phyloP scores from a whole-genome alignment of 352 stramenopile genomes.

The Pythium grandisporangium region DNA sequence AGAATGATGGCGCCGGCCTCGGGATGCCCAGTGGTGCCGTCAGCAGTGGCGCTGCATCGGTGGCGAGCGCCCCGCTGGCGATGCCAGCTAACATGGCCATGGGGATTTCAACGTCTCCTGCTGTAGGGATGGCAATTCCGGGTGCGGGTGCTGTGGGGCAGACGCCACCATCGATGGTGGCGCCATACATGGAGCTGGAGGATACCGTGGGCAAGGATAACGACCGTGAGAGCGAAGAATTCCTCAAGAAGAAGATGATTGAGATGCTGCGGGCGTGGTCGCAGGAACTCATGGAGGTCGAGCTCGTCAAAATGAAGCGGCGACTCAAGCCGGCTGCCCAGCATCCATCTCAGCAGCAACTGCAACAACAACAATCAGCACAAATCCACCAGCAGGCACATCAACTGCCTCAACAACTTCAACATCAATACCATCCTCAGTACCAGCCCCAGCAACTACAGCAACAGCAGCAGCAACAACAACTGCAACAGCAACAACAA shows the following conservation, averaged over 20 bases:
- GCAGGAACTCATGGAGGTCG: conserved; percentile 58
- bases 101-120: too few relatives aligned
- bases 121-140: too few relatives aligned
- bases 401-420: not conserved
- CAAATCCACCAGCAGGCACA: not conserved
- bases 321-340: conserved; percentile 26
- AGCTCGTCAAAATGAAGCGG: conserved; percentile 62
- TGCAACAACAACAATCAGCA: not conserved
- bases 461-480: conserved; percentile 5
- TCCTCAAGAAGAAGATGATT: conserved; percentile 72
- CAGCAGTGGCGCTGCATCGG: not conserved
- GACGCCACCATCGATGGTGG: conserved; percentile 7
- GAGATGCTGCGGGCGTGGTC: conserved; percentile 58
- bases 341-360: not conserved
- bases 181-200: conserved; percentile 27
- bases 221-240: conserved; percentile 30
- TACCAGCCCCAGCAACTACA: conserved; percentile 1
- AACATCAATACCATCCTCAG: not conserved
- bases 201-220: conserved; percentile 22
- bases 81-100: too few relatives aligned
- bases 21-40: not conserved
- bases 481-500: conserved; percentile 1
- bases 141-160: too few relatives aligned
- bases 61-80: too few relatives aligned
- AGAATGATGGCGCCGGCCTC: conserved; percentile 36